Percentiles rank a stretch among this genome's conserved stretches.
phyloP scores from a whole-genome alignment of 176 grass and related monocot species.

The Cocos nucifera region DNA sequence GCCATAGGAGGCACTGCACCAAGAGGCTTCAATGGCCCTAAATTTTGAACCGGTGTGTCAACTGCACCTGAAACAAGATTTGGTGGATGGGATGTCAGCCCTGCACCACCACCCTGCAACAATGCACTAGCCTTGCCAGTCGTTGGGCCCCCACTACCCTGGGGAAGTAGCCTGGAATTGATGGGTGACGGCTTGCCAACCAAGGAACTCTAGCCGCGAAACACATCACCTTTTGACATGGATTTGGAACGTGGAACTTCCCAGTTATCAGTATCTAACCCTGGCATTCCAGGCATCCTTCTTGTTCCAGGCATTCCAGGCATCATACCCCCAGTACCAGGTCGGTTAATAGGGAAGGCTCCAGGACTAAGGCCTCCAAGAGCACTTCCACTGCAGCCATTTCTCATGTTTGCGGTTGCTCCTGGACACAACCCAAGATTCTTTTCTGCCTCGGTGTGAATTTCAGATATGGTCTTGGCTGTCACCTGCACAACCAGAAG shows the following conservation, averaged over 20 bases:
- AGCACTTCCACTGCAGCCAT: conserved; percentile 34
- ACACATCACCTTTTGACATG: conserved; percentile 49
- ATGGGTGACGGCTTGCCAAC: conserved; percentile 35
- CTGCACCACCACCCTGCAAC: conserved; percentile 28
- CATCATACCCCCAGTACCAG: conserved; percentile 91
- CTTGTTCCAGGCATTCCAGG: conserved; percentile 90
- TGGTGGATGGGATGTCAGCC: conserved; percentile 25
- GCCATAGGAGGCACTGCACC: conserved; percentile 29
- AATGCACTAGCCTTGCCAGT: conserved; percentile 75
- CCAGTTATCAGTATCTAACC: conserved; percentile 80
- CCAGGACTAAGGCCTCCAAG: conserved; percentile 51
- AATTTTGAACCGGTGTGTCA: conserved; percentile 29
- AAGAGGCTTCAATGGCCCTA: conserved; percentile 27
- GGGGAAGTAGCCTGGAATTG: conserved; percentile 68
- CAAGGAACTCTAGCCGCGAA: conserved; percentile 28
- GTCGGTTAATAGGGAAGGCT: conserved; percentile 40
- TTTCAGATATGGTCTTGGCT: conserved; percentile 86
- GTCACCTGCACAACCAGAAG: conserved; percentile 48
- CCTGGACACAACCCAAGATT: conserved; percentile 69
- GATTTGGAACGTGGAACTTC: conserved; percentile 82
- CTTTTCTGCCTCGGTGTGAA: conserved; percentile 80
- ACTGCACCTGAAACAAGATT: conserved; percentile 12
- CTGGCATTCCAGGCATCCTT: conserved; percentile 99
- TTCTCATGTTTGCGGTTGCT: conserved; percentile 49
- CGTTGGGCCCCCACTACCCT: conserved; percentile 51